Base-by-base conservation (phyloP, 768 basidiomycete genomes). In the Erythrobasidium yunnanense region DNA sequence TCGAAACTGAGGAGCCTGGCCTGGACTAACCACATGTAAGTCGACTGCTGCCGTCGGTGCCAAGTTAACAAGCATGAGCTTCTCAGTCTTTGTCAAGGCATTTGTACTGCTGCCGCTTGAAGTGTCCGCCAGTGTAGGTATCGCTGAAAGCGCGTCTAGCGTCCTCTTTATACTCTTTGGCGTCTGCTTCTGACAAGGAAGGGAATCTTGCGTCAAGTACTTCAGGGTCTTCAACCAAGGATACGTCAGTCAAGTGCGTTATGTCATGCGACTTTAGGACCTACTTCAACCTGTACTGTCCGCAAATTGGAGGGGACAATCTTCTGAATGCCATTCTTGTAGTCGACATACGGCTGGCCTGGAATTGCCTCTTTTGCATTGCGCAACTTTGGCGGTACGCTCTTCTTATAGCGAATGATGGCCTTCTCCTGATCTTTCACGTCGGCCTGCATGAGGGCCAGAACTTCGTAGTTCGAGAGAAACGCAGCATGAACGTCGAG, bases 261-360 rank as follows among this genome's bases (percentile, higher is more conserved):
- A 22, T 17, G 47, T 2, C 11, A 6, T 27, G 47, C 2, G 27
- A 8, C 7, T 27, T 29, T 20, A 6, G n/a, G 8, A 47, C 60
- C 32, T 32, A 63, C 60, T 32, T 63, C 60, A 5, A 63, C 60
- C 33, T 63, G 60, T 17, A 63, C 47, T 18, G 60, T 63, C 46
- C 60, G 20, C 47, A 63, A 25, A 51, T 63, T 63, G 47, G 49
- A 23, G 32, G 60, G 60, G 20, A 63, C 60, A 32, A 63, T 63
- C 49, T 63, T 63, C 32, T 13, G 23, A 22, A 63, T 18, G 20
- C 32, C 25, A 7, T 49, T 38, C 27, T 63, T 25, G 22, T 22
- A 49, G 27, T 63, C 60, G 4, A 63, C n/a, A 49, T 63, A 63
- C 25, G 60, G 60, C 49, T 51, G 45, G 7, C 42, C 56, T n/a